Percentiles rank a stretch among this genome's conserved stretches.
These are phyloP conservation scores for Syzygium grande DNA, from an alignment of 345 rosid genomes.

Conservation along the genomic window DNA sequence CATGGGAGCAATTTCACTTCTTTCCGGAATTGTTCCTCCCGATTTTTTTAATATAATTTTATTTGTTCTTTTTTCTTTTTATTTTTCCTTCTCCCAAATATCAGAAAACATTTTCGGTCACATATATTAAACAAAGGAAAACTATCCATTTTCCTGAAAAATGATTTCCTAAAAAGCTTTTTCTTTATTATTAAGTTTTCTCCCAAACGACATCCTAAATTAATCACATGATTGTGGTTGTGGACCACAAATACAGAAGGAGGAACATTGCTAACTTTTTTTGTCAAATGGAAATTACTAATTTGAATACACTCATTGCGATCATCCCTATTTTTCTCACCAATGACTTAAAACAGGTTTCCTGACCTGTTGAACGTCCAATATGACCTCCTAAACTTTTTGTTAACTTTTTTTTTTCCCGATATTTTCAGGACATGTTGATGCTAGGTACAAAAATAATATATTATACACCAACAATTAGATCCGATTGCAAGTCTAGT, in stretches of 20 bases:
- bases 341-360: not conserved
- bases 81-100: too few species aligned
- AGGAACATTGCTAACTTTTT: not conserved
- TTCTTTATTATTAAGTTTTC: too few species aligned
- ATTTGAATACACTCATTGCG: not conserved
- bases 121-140: not conserved
- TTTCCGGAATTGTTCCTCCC: too few species aligned
- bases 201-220: not conserved
- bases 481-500: not conserved
- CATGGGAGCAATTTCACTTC: not conserved
- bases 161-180: rapidly evolving
- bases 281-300: not conserved
- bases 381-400: not conserved
- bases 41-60: too few species aligned
- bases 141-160: not conserved
- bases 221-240: not conserved
- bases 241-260: not conserved
- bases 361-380: not conserved
- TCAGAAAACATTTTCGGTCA: rapidly evolving
- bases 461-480: too few species aligned
- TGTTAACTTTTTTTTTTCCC: rapidly evolving
- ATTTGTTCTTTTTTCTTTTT: too few species aligned
- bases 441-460: not conserved
- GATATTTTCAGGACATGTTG: not conserved
- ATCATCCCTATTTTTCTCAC: not conserved